Evolutionary conservation across 2,329 filamentous ascomycete genomes (phyloP), one percentile per base, ranked within the genome.

Genomic region (Verticillium dahliae): DNA sequence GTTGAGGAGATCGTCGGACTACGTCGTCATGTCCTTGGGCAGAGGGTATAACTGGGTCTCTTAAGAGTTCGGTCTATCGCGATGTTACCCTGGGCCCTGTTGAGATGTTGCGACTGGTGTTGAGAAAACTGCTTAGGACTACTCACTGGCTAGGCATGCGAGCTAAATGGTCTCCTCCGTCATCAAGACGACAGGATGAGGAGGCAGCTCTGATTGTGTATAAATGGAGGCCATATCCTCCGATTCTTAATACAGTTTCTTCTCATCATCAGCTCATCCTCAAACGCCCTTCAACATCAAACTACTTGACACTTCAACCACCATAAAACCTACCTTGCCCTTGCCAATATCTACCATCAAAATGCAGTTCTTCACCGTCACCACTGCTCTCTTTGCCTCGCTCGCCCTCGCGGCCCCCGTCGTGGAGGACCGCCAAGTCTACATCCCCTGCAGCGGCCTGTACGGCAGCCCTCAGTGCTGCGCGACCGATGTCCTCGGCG

Each of bases 401-500:
- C 66, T 70, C 56, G 65, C 67, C 41, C 65, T 72, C 37, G 69
- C 73, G 9, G 69, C 71, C 5, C 65, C 68, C 56, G 59, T 69
- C n/a, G 70, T 72, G 41, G 71, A 74, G 62, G 74, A 76, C 57
- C 74, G 75, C 68, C 65, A 69, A 37, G 60, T 66, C 6, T 81
- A 80, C 61, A 58, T 67, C 9, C 71, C 80, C 52, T 81, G 80
- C 68, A 72, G 71, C 35, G 74, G 73, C 18, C 73, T 80, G 22
- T 80, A 80, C 67, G 70, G 69, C 66, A 75, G 67, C 37, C 68
- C 81, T 3, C 79, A 82, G 65, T 89, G 86, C 78, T 89, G 86
- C 70, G 81, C 85, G 14, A 85, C 84, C 31, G 82, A 88, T 65
- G 78, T 88, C 38, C 80, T 88, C 45, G 80, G 82, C 62, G 64